Evolutionary conservation across 306 rosid genomes (phyloP).

Genomic region (Gillenia trifoliata): DNA sequence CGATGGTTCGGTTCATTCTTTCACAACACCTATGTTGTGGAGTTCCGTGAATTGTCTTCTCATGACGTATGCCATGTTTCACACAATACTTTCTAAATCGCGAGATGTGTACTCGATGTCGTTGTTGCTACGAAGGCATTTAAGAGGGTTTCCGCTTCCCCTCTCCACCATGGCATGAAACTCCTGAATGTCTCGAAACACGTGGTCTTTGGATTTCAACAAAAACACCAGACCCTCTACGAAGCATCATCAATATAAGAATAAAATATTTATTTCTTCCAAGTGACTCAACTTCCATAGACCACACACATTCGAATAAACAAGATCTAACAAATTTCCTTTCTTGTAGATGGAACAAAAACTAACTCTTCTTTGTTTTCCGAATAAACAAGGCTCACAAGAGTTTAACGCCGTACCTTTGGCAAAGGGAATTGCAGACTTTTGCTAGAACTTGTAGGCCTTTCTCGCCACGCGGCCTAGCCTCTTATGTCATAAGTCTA

Average conservation of each 20-base stretch:
- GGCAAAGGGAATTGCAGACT: background rate
- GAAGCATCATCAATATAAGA: constrained; percentile 13
- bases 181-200: no score
- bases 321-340: background rate
- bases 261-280: constrained; percentile 10
- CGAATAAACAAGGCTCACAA: background rate
- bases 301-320: background rate
- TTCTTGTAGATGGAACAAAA: background rate
- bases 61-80: no score
- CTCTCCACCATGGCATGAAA: no score
- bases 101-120: no score
- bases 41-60: no score
- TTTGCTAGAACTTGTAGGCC: background rate
- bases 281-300: background rate
- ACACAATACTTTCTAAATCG: no score
- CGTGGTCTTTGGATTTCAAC: constrained; percentile 2
- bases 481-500: no score
- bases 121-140: no score
- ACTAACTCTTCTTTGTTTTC: background rate
- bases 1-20: background rate
- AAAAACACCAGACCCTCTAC: background rate
- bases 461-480: background rate
- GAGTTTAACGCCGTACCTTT: background rate
- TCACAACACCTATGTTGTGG: background rate
- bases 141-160: no score